These are phyloP conservation scores for Verticillium dahliae DNA, from an alignment of 2,329 filamentous ascomycete species.

Conservation along the genomic window DNA sequence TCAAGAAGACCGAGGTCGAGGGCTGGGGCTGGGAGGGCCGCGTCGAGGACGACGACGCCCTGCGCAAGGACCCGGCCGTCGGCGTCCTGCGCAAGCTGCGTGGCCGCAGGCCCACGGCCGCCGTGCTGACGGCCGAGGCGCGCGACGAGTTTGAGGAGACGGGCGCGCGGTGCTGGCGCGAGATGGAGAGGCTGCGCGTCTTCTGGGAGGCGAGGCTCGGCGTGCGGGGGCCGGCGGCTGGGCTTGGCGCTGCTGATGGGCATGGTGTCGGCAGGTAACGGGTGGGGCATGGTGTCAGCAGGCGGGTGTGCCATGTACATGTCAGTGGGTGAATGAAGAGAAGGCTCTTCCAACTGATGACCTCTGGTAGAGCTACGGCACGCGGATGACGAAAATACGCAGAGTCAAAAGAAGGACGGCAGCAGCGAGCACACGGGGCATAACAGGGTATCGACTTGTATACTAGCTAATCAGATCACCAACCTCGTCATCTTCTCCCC, in stretches of 20 bases:
- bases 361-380: too few species aligned
- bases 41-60: slow-evolving; percentile 39
- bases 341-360: too few species aligned
- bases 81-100: slow-evolving; percentile 44
- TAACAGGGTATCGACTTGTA: too few species aligned
- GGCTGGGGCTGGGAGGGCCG: slow-evolving; percentile 73
- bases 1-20: slow-evolving; percentile 75
- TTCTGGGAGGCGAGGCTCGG: slow-evolving; percentile 51
- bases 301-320: too few species aligned
- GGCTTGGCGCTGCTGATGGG: background rate
- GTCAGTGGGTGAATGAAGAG: too few species aligned
- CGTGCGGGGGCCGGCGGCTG: background rate
- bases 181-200: slow-evolving; percentile 64
- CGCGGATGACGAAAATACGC: too few species aligned
- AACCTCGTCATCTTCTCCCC: background rate
- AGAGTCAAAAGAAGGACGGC: too few species aligned
- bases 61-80: slow-evolving; percentile 35
- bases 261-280: background rate
- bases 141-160: slow-evolving; percentile 55
- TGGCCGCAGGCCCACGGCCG: slow-evolving; percentile 52
- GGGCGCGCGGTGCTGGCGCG: slow-evolving; percentile 57
- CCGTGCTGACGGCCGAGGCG: slow-evolving; percentile 54
- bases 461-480: too few species aligned
- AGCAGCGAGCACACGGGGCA: too few species aligned
- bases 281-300: too few species aligned